Conservation (phyloP, 2,329 filamentous ascomycete genomes). For the Ophiostoma ulmi region DNA sequence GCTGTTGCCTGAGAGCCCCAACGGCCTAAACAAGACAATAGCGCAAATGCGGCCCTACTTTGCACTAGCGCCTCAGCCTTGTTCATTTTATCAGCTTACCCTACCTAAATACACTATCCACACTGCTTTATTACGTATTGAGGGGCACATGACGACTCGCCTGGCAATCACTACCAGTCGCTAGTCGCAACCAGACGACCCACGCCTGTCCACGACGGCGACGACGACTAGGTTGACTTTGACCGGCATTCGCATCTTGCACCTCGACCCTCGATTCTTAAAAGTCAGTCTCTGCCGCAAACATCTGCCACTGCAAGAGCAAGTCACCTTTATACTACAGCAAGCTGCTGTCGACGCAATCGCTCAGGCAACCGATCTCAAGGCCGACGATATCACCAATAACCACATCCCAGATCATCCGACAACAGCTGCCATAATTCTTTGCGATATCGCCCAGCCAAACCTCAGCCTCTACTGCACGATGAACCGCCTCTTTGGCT, state of each 20-base stretch:
- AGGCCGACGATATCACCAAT: neutral
- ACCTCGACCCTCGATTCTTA: neutral
- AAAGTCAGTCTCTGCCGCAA: neutral
- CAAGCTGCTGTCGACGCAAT: neutral
- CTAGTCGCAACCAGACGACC: neutral
- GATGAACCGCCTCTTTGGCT: conserved; percentile 96
- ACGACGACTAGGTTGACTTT: neutral
- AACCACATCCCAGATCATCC: no score
- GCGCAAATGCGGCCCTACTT: neutral
- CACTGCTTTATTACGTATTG: conserved; percentile 10
- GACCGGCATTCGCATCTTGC: neutral
- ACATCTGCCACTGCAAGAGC: neutral
- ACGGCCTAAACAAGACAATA: neutral
- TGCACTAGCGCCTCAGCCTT: conserved; percentile 8
- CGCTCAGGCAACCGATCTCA: neutral
- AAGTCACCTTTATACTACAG: neutral
- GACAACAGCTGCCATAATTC: neutral
- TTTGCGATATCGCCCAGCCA: neutral
- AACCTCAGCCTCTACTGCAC: neutral
- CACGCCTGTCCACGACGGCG: neutral
- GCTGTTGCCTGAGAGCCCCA: neutral
- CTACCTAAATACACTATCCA: neutral
- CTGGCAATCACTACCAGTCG: neutral
- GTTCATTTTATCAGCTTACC: neutral
- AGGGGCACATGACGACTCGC: conserved; percentile 2